Evolutionary conservation across 768 basidiomycete genomes (phyloP).

Genomic region (Pleurotus platypus): DNA sequence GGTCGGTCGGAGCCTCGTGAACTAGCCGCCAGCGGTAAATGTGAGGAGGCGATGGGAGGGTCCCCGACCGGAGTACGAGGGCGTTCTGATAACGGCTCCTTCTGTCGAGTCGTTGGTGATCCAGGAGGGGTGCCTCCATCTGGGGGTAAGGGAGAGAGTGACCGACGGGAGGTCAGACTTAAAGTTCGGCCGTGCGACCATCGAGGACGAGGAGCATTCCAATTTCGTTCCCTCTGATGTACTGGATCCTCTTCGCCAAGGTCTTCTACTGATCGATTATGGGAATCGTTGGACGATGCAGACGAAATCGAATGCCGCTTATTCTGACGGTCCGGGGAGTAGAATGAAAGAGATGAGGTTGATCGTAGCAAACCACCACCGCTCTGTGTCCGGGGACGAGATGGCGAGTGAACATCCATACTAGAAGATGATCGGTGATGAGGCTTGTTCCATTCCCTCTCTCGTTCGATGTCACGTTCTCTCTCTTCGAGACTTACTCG

Average conservation of each 20-base stretch:
- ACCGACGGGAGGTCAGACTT: slow-evolving; percentile 1
- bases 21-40: background rate
- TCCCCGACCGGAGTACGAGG: background rate
- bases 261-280: slow-evolving; percentile 33
- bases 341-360: slow-evolving; percentile 32
- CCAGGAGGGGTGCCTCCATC: slow-evolving; percentile 5
- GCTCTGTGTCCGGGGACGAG: slow-evolving; percentile 29
- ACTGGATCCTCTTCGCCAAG: slow-evolving; percentile 25
- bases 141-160: slow-evolving; percentile 12
- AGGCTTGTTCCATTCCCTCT: slow-evolving; percentile 55
- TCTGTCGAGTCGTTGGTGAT: background rate
- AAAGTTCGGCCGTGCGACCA: slow-evolving; percentile 31
- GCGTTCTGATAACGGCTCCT: background rate
- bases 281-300: slow-evolving; percentile 22
- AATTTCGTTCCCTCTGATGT: slow-evolving; percentile 64
- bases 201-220: slow-evolving; percentile 63
- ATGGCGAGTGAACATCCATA: slow-evolving; percentile 32
- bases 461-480: slow-evolving; percentile 44
- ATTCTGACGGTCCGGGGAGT: slow-evolving; percentile 16
- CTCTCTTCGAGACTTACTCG: slow-evolving; percentile 34
- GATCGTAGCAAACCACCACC: slow-evolving; percentile 31
- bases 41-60: background rate
- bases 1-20: background rate
- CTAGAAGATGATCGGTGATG: slow-evolving; percentile 42
- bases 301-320: slow-evolving; percentile 27